Conservation (phyloP, 169 alveolate genomes). For the Plasmodium chabaudi region DNA sequence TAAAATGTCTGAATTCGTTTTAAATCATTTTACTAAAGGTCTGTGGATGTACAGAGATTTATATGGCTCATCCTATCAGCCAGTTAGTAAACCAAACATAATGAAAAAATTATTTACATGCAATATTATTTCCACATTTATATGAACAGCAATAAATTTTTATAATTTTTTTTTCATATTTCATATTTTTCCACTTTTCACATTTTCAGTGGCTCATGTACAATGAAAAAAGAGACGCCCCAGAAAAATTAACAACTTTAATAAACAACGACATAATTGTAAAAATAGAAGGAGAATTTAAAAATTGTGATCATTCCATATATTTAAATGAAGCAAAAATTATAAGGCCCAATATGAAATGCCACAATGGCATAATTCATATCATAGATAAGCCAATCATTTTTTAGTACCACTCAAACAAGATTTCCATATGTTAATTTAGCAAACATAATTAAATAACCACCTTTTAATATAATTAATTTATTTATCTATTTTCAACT, state of each 20-base stretch:
- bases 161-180: not conserved
- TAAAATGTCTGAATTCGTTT: constrained; percentile 78
- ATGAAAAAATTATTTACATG: not conserved
- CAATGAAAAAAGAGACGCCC: constrained; percentile 82
- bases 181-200: not conserved
- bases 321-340: constrained; percentile 79
- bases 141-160: not conserved
- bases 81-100: constrained; percentile 32
- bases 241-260: constrained; percentile 71
- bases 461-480: too few species aligned
- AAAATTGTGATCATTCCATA: constrained; percentile 76
- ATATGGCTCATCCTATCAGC: constrained; percentile 85
- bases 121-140: not conserved
- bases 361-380: constrained; percentile 87
- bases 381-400: constrained; percentile 82
- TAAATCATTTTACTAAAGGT: constrained; percentile 81
- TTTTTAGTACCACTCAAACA: constrained; percentile 4
- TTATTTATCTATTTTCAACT: too few species aligned
- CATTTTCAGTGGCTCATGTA: constrained; percentile 80
- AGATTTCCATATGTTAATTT: too few species aligned
- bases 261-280: constrained; percentile 75
- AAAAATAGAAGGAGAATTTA: constrained; percentile 79
- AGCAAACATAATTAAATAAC: too few species aligned
- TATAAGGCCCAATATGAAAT: constrained; percentile 84
- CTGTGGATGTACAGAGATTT: constrained; percentile 85